These are phyloP conservation scores for Beta macrorhiza DNA, from an alignment of 179 eudicot species.

Conservation along the genomic window DNA sequence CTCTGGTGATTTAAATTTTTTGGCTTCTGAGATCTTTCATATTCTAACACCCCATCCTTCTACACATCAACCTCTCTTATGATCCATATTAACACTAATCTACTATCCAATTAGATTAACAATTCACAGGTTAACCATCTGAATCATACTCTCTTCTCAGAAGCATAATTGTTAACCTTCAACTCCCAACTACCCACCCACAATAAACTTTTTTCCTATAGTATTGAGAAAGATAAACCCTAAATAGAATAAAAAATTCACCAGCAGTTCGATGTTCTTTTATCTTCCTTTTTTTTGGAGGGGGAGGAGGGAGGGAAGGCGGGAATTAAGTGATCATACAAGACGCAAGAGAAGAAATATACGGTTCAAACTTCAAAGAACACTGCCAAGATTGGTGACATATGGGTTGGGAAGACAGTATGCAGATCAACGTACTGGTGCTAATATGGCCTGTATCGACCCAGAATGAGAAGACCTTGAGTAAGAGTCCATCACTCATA, in stretches of 20 bases:
- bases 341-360: background rate
- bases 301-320: too few species aligned
- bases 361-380: background rate
- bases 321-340: background rate
- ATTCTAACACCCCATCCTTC: background rate
- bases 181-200: background rate
- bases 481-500: background rate
- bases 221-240: background rate
- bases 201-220: background rate
- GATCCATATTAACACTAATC: background rate
- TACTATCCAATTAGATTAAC: background rate
- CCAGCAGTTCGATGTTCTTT: background rate
- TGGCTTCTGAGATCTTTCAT: background rate
- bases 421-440: background rate
- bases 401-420: background rate
- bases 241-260: background rate
- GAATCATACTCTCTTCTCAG: background rate
- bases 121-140: background rate
- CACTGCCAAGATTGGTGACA: slow-evolving; percentile 1
- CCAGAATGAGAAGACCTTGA: background rate
- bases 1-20: background rate
- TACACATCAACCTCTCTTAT: background rate
- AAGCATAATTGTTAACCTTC: background rate
- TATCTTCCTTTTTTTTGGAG: too few species aligned
- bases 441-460: background rate